A percentile compares a stretch with the other conserved stretches of the same genome.
Evolutionary conservation across 495 filamentous ascomycete species (phyloP).

Genomic region (Evernia prunastri): DNA sequence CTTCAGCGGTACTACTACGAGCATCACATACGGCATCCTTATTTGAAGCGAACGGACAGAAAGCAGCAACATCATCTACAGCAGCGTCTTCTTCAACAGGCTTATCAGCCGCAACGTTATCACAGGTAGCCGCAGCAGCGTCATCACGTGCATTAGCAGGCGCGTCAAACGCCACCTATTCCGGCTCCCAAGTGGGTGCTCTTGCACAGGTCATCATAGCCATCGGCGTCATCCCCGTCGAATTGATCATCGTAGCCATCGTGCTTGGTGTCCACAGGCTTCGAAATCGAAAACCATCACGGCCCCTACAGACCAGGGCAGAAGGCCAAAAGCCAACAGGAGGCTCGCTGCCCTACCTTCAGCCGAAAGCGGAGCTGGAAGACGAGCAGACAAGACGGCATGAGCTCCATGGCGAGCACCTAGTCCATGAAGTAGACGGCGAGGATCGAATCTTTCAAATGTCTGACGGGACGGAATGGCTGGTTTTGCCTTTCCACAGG

Average conservation of each 20-base stretch:
- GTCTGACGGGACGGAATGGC: not conserved
- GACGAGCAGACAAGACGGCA: not conserved
- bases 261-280: conserved; percentile 1
- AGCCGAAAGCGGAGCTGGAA: not conserved
- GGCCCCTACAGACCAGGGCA: not conserved
- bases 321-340: not conserved
- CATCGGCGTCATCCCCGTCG: not conserved
- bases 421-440: not conserved
- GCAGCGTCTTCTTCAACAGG: not conserved
- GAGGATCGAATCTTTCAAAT: not conserved
- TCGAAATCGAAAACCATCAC: not conserved
- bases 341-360: not conserved
- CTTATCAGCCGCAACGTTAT: not conserved
- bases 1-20: not conserved
- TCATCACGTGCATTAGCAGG: not conserved
- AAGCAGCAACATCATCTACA: not conserved
- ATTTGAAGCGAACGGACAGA: not conserved
- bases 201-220: not conserved
- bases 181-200: not conserved
- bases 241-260: not conserved
- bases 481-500: not conserved
- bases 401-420: not conserved
- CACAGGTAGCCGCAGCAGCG: not conserved
- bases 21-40: not conserved
- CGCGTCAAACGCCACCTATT: not conserved